phyloP scores from a whole-genome alignment of 73 alveolate species.

The Breviolum minutum region DNA sequence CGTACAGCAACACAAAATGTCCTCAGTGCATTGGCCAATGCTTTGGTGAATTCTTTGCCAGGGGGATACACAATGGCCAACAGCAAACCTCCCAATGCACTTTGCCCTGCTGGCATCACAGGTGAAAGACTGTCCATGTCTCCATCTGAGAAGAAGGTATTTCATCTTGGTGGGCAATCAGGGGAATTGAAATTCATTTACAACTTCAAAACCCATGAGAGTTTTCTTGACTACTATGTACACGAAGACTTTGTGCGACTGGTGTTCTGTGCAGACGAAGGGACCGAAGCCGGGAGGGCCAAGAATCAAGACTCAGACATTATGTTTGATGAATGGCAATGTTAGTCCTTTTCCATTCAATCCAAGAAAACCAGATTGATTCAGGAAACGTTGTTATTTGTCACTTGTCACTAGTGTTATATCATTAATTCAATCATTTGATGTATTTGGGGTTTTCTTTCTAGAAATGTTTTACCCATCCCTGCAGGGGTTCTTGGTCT shows the following conservation, averaged over 20 bases:
- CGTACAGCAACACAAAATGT: not conserved
- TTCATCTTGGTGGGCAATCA: not conserved
- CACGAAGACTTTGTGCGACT: not conserved
- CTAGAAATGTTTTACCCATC: no score
- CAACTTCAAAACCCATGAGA: not conserved
- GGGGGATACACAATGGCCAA: not conserved
- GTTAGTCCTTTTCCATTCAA: not conserved
- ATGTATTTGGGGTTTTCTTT: not conserved
- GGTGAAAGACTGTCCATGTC: not conserved
- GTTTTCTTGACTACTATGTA: not conserved
- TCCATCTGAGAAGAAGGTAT: not conserved
- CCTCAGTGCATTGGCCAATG: not conserved
- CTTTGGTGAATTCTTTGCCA: not conserved
- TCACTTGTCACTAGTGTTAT: no score
- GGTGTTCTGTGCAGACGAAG: not conserved
- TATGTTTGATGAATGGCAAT: not conserved
- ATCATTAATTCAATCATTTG: not conserved
- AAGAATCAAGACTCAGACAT: not conserved
- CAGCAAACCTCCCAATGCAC: not conserved
- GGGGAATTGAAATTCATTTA: not conserved
- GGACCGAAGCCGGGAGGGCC: not conserved
- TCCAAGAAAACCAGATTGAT: no score
- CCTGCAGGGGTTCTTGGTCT: conserved; percentile 21
- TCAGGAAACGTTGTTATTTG: not conserved
- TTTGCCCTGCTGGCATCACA: not conserved